phyloP scores from a whole-genome alignment of 1,284 basidiomycete genomes.

The Polyporus tsugae region DNA sequence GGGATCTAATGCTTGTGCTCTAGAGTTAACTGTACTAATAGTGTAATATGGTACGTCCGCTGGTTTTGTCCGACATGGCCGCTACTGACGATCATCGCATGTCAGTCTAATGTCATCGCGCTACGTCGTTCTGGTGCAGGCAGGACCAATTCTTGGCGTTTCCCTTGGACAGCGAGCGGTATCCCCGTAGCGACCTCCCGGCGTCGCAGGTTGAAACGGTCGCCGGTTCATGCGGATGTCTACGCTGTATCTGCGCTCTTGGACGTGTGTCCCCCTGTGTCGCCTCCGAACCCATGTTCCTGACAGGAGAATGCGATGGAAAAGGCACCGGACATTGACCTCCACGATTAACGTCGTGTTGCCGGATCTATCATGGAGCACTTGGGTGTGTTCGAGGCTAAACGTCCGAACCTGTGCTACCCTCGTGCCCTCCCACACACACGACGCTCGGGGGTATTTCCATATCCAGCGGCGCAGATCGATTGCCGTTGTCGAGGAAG shows the following conservation, averaged over 20 bases:
- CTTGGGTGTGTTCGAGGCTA: background rate
- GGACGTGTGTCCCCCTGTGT: too few relatives aligned
- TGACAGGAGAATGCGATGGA: background rate
- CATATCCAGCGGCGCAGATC: background rate
- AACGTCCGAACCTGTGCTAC: background rate
- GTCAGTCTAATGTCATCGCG: background rate
- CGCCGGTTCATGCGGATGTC: background rate
- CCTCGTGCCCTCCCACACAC: background rate
- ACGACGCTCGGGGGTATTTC: background rate
- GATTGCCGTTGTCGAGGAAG: slow-evolving; percentile 3
- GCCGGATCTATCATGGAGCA: background rate
- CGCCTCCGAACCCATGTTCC: background rate
- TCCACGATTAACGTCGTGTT: background rate
- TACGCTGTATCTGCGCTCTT: background rate
- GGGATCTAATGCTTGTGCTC: background rate
- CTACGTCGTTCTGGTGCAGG: background rate
- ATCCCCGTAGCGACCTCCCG: background rate
- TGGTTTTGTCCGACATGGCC: background rate
- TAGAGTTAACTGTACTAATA: background rate
- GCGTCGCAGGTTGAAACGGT: background rate
- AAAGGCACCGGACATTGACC: background rate
- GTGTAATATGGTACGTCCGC: background rate
- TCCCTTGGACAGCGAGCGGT: background rate
- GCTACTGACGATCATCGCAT: slow-evolving; percentile 2
- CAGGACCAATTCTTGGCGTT: background rate